phyloP scores from a whole-genome alignment of 2,329 filamentous ascomycete species.

The Cylindrodendrum hubeiense region DNA sequence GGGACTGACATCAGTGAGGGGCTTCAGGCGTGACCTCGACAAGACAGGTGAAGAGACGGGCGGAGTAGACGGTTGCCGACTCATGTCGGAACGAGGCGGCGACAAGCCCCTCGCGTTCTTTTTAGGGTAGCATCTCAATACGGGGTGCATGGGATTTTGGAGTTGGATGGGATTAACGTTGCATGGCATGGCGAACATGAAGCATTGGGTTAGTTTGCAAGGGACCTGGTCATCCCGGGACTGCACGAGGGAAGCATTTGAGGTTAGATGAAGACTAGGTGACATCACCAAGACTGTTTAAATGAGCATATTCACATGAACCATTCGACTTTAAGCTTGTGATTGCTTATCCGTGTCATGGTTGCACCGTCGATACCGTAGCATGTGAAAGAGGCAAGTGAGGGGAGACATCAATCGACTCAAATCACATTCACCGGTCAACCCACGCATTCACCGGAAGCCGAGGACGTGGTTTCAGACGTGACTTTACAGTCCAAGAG shows the following conservation, averaged over 20 bases:
- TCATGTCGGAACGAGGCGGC: background rate
- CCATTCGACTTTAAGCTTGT: background rate
- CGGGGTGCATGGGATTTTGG: conserved; percentile 10
- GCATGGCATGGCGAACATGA: conserved; percentile 16
- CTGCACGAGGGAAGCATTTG: background rate
- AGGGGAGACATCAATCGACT: background rate
- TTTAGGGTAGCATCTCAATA: conserved; percentile 12
- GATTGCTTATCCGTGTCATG: background rate
- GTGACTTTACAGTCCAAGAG: too few species aligned
- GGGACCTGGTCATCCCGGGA: background rate
- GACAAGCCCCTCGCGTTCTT: background rate
- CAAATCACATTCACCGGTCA: background rate
- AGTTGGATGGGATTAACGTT: conserved; percentile 22
- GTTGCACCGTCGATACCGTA: background rate
- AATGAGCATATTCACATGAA: conserved; percentile 20
- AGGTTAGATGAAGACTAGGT: background rate
- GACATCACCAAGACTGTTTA: conserved; percentile 12
- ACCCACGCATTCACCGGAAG: too few species aligned
- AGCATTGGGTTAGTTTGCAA: conserved; percentile 16
- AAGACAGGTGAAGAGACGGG: background rate
- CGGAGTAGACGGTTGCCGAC: background rate
- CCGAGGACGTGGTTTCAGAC: too few species aligned
- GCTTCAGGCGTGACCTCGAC: background rate
- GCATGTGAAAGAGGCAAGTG: conserved; percentile 2
- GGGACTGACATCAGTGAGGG: conserved; percentile 27